These are phyloP conservation scores for Citrus cavaleriei DNA, from an alignment of 345 rosid genomes.

Conservation along the genomic window DNA sequence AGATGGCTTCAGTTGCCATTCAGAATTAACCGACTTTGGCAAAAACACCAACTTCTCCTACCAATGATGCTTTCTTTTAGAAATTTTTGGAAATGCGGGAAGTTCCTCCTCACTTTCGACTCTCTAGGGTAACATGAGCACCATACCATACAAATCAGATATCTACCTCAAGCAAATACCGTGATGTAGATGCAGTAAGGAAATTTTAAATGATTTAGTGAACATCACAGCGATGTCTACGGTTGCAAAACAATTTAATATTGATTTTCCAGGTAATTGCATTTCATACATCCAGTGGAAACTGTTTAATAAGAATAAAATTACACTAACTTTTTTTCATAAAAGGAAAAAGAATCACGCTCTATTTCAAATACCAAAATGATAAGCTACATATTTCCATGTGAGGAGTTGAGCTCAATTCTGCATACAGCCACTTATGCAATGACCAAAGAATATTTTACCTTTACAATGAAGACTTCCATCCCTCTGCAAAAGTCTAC, in stretches of 20 bases:
- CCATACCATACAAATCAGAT: neutral
- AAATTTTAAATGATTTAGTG: neutral
- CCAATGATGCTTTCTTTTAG: neutral
- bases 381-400: neutral
- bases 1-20: neutral
- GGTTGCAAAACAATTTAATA: neutral
- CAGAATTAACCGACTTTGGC: neutral
- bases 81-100: neutral
- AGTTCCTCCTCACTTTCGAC: neutral
- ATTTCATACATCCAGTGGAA: constrained; percentile 11
- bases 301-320: constrained; percentile 1
- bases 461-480: constrained; percentile 15
- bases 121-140: neutral
- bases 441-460: constrained; percentile 19
- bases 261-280: neutral
- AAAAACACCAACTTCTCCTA: neutral
- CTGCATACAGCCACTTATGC: neutral
- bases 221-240: neutral
- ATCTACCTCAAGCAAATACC: neutral
- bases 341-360: neutral
- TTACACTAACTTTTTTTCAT: neutral
- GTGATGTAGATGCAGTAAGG: neutral
- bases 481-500: constrained; percentile 17
- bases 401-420: neutral
- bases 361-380: constrained; percentile 1